These are phyloP conservation scores for Sutorius australiensis DNA, from an alignment of 768 basidiomycete genomes.

Conservation along the genomic window DNA sequence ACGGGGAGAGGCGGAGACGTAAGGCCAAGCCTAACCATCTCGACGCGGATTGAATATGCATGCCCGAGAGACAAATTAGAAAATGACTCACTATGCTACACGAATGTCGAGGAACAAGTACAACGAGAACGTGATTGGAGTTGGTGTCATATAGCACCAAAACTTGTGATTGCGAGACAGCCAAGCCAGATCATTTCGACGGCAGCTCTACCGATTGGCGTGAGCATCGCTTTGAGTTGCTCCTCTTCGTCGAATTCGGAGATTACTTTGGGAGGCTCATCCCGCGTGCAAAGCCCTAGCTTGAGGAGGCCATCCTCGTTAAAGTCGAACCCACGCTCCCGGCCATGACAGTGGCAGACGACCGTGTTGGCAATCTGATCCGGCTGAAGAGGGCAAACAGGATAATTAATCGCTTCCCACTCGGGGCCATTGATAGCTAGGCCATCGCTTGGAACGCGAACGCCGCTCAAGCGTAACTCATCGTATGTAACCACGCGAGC, in stretches of 20 bases:
- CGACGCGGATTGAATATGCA: neutral
- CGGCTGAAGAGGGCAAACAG: slow-evolving; percentile 30
- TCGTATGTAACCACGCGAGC: slow-evolving; percentile 70
- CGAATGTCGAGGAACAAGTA: neutral
- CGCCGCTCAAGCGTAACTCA: slow-evolving; percentile 68
- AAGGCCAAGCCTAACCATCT: neutral
- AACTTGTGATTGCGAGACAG: slow-evolving; percentile 47
- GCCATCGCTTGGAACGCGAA: slow-evolving; percentile 70
- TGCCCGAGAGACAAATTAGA: neutral
- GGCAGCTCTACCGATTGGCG: slow-evolving; percentile 45
- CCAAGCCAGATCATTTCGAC: slow-evolving; percentile 57
- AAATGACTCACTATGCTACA: slow-evolving; percentile 14
- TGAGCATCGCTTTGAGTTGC: slow-evolving; percentile 40
- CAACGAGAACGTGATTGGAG: neutral
- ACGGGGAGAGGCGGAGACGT: neutral
- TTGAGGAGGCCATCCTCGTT: slow-evolving; percentile 73
- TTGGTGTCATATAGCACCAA: slow-evolving; percentile 22
- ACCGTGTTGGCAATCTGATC: slow-evolving; percentile 37
- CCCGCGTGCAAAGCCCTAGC: slow-evolving; percentile 57
- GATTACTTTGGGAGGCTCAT: slow-evolving; percentile 14
- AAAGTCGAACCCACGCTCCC: slow-evolving; percentile 71
- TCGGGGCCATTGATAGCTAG: slow-evolving; percentile 64
- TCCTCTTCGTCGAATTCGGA: slow-evolving; percentile 40
- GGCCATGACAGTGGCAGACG: slow-evolving; percentile 59
- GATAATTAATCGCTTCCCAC: slow-evolving; percentile 41